Evolutionary conservation across 202 grass and related monocot species (phyloP).

Genomic region (Eragrostis tef): DNA sequence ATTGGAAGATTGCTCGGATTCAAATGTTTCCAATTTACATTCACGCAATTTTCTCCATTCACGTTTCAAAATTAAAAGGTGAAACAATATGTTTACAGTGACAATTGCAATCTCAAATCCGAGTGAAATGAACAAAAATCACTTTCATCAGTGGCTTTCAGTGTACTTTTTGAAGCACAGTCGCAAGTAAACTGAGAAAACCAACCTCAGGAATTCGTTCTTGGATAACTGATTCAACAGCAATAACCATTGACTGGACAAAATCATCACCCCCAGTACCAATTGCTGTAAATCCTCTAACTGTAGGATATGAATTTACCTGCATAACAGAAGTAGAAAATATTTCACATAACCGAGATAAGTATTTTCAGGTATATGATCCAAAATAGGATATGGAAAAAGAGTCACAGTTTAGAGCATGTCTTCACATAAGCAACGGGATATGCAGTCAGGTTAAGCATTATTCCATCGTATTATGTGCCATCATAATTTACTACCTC

Average conservation of each 20-base stretch:
- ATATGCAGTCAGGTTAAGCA: background rate
- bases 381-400: background rate
- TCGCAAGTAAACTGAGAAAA: background rate
- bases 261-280: slow-evolving; percentile 85
- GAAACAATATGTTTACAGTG: background rate
- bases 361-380: background rate
- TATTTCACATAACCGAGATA: background rate
- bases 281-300: slow-evolving; percentile 81
- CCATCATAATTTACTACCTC: background rate
- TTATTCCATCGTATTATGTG: background rate
- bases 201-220: slow-evolving; percentile 72
- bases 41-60: background rate
- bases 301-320: slow-evolving; percentile 82
- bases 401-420: background rate
- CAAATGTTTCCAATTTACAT: slow-evolving; percentile 4
- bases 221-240: slow-evolving; percentile 75
- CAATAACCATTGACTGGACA: slow-evolving; percentile 82
- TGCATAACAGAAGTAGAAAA: slow-evolving; percentile 21
- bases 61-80: background rate
- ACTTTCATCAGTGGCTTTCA: slow-evolving; percentile 4
- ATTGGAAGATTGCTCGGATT: background rate
- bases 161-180: background rate
- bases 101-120: background rate
- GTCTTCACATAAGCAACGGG: background rate
- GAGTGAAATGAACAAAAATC: background rate